Conservation (phyloP, 805 yeast genomes). For the Dipodascus albidus region DNA sequence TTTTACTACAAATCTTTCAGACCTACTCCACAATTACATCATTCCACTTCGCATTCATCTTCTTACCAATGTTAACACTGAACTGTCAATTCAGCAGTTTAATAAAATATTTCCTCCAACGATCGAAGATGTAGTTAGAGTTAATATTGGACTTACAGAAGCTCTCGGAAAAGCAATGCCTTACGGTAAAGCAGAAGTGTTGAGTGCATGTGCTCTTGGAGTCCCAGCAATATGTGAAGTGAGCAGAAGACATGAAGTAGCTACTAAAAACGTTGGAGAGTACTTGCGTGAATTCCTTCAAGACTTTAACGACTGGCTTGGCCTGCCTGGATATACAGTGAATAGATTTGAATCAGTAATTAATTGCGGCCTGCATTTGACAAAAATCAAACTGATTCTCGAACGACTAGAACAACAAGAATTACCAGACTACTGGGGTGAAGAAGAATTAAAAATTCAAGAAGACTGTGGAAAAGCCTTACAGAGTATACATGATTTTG, state of each 20-base stretch:
- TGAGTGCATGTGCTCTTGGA: conserved; percentile 70
- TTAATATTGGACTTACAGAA: conserved; percentile 74
- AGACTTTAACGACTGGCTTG: background rate
- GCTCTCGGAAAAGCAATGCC: conserved; percentile 56
- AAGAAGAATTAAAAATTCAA: conserved; percentile 22
- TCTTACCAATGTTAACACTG: conserved; percentile 38
- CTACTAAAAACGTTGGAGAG: conserved; percentile 51
- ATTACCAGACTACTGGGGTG: conserved; percentile 31
- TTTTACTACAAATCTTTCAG: conserved; percentile 59
- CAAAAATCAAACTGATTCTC: conserved; percentile 60
- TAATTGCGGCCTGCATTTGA: conserved; percentile 57
- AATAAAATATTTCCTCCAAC: conserved; percentile 89
- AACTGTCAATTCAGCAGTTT: conserved; percentile 48
- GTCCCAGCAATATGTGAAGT: conserved; percentile 92
- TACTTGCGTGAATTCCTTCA: conserved; percentile 25
- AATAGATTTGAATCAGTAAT: conserved; percentile 50
- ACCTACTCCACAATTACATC: conserved; percentile 64
- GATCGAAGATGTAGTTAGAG: conserved; percentile 86
- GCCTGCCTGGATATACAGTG: background rate
- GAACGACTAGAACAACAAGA: conserved; percentile 37
- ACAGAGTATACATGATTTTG: conserved; percentile 73
- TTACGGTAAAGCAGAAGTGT: conserved; percentile 62
- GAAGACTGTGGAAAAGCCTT: conserved; percentile 41
- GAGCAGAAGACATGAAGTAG: conserved; percentile 88
- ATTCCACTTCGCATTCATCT: conserved; percentile 69